A percentile compares a stretch with the other conserved stretches of the same genome.
Conservation (phyloP, 176 grass and related monocot genomes). For the Bonia amplexicaulis region DNA sequence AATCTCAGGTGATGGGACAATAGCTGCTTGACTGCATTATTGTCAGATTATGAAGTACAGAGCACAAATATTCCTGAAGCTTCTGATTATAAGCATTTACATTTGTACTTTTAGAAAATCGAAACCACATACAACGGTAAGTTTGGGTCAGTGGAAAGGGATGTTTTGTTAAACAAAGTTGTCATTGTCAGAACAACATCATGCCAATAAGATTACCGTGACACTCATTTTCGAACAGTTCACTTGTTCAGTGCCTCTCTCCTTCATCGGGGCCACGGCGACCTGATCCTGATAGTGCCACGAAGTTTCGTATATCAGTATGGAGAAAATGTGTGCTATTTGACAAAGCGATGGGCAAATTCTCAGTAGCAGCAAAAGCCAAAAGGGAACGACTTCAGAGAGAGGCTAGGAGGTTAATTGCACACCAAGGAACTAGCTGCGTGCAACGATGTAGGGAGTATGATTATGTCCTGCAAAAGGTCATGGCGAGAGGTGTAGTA, state of each 20-base stretch:
- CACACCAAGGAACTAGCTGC: background rate
- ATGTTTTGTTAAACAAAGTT: background rate
- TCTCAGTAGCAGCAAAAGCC: background rate
- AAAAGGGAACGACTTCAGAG: background rate
- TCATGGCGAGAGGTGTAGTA: no score
- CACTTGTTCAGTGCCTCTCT: background rate
- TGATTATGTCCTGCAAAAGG: no score
- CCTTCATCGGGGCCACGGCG: background rate
- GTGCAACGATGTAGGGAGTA: background rate
- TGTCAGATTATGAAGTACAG: background rate
- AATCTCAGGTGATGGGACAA: background rate
- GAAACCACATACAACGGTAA: background rate
- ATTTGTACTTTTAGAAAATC: background rate
- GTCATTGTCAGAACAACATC: background rate
- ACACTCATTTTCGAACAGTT: background rate
- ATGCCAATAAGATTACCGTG: no score
- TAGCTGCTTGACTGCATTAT: background rate
- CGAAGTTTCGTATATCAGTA: background rate
- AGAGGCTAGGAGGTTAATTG: background rate
- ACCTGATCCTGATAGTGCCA: background rate
- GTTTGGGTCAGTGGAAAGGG: background rate
- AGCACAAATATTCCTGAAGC: background rate
- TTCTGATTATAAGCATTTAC: background rate
- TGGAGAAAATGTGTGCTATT: background rate
- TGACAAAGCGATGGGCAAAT: background rate